Conservation (phyloP, 176 grass and related monocot genomes). For the Poa annua region DNA sequence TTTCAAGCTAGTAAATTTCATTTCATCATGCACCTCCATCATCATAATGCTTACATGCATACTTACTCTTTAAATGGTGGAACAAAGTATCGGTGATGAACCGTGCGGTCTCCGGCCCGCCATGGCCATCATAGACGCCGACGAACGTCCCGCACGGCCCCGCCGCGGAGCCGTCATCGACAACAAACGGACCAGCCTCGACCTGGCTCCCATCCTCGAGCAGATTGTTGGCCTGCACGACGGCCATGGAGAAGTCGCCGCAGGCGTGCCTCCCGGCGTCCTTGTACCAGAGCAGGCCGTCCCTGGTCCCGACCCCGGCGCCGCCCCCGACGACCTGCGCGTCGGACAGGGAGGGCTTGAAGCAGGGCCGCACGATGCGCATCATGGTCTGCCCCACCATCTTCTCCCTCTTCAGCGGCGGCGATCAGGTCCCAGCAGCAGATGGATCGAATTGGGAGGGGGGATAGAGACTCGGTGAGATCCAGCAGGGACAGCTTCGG, state of each 20-base stretch:
- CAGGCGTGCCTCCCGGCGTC: constrained; percentile 60
- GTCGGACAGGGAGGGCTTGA: constrained; percentile 44
- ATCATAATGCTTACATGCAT: neutral
- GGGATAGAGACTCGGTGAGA: neutral
- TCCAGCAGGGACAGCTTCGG: neutral
- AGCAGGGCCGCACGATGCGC: constrained; percentile 59
- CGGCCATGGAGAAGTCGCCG: constrained; percentile 84
- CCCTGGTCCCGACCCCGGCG: constrained; percentile 34
- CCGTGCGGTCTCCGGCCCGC: constrained; percentile 63
- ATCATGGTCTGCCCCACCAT: constrained; percentile 40
- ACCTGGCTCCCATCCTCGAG: constrained; percentile 78
- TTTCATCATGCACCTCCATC: neutral
- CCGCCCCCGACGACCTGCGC: constrained; percentile 18
- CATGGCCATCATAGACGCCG: constrained; percentile 80
- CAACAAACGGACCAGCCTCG: constrained; percentile 60
- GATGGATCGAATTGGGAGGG: neutral
- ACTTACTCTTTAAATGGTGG: constrained; percentile 63
- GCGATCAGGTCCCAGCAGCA: neutral
- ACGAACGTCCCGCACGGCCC: constrained; percentile 61
- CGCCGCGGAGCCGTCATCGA: neutral
- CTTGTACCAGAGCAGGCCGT: constrained; percentile 83
- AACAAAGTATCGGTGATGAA: constrained; percentile 66
- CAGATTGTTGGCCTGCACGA: constrained; percentile 76
- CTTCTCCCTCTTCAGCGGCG: neutral
- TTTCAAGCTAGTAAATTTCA: neutral